A percentile compares a stretch with the other conserved stretches of the same genome.
phyloP scores from a whole-genome alignment of 805 yeast species.

The Sungouiozyma ichnusensis region DNA sequence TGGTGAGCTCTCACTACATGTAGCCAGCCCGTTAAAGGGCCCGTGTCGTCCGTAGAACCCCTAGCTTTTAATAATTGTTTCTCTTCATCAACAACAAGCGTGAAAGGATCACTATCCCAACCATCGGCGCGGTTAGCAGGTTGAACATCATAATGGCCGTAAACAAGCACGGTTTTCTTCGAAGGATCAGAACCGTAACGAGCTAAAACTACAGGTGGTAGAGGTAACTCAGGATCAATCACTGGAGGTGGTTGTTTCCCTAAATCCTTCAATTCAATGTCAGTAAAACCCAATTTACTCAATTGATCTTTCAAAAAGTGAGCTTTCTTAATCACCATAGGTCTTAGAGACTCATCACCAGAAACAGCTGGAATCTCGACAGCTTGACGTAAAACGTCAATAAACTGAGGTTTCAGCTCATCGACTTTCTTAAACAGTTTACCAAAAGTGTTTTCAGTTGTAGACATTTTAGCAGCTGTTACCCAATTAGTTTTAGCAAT shows the following conservation, averaged over 20 bases:
- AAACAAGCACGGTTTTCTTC: conserved; percentile 82
- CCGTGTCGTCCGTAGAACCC: conserved; percentile 96
- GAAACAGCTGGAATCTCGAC: conserved; percentile 93
- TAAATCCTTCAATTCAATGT: conserved; percentile 69
- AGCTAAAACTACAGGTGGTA: conserved; percentile 94
- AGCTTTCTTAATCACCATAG: conserved; percentile 84
- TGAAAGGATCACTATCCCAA: conserved; percentile 90
- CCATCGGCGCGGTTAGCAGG: conserved; percentile 92
- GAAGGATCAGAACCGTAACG: conserved; percentile 71
- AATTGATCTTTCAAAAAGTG: conserved; percentile 66
- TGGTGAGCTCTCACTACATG: conserved; percentile 86
- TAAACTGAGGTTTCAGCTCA: conserved; percentile 64
- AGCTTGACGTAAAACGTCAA: conserved; percentile 66
- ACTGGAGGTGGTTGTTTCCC: conserved; percentile 93
- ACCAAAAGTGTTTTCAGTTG: conserved; percentile 9
- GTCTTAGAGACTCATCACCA: conserved; percentile 79
- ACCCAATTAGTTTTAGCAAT: conserved; percentile 1
- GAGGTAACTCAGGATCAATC: conserved; percentile 47
- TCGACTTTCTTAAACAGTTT: conserved; percentile 47
- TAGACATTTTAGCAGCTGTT: conserved; percentile 7
- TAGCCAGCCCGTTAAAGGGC: conserved; percentile 96
- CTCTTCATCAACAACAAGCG: conserved; percentile 48
- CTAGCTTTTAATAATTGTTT: conserved; percentile 74
- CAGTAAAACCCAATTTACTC: conserved; percentile 62
- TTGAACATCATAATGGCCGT: conserved; percentile 98